Evolutionary conservation across 1,139 yeast species (phyloP).

Genomic region (Hanseniaspora gamundiae): DNA sequence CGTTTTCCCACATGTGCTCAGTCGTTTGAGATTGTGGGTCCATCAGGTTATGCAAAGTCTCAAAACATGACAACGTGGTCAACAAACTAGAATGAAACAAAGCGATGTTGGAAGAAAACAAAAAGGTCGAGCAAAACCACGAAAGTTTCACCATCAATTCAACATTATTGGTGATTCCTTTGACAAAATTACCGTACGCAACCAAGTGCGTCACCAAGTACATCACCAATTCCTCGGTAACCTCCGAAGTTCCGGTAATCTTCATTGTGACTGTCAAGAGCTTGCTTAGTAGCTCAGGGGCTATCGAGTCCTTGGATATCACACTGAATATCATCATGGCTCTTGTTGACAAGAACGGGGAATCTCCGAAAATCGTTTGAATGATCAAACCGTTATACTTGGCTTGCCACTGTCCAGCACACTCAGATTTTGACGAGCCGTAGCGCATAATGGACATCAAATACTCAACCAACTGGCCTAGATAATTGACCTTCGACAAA

Average conservation of each 20-base stretch:
- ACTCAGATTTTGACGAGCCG: conserved; percentile 31
- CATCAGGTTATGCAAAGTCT: conserved; percentile 17
- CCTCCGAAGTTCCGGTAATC: conserved; percentile 25
- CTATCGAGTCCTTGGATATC: conserved; percentile 50
- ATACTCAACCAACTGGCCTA: conserved; percentile 56
- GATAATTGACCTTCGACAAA: conserved; percentile 39
- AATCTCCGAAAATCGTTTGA: conserved; percentile 48
- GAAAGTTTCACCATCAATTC: conserved; percentile 44
- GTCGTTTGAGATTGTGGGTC: conserved; percentile 8
- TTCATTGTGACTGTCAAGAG: conserved; percentile 27
- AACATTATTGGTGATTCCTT: conserved; percentile 46
- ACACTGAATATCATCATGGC: conserved; percentile 66
- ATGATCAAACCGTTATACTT: conserved; percentile 61
- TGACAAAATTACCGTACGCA: conserved; percentile 48
- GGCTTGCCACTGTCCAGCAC: conserved; percentile 49
- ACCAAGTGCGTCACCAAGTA: conserved; percentile 28
- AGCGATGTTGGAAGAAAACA: conserved; percentile 30
- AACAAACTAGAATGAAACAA: conserved; percentile 47
- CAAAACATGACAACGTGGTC: conserved; percentile 27
- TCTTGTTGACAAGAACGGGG: conserved; percentile 57
- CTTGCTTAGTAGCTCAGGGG: conserved; percentile 40
- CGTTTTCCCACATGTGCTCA: conserved; percentile 20
- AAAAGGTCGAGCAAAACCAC: conserved; percentile 46
- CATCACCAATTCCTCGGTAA: conserved; percentile 23
- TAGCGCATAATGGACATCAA: conserved; percentile 44